These are phyloP conservation scores for Gracilaria domingensis DNA, from an alignment of 23 red algal species.

Conservation along the genomic window DNA sequence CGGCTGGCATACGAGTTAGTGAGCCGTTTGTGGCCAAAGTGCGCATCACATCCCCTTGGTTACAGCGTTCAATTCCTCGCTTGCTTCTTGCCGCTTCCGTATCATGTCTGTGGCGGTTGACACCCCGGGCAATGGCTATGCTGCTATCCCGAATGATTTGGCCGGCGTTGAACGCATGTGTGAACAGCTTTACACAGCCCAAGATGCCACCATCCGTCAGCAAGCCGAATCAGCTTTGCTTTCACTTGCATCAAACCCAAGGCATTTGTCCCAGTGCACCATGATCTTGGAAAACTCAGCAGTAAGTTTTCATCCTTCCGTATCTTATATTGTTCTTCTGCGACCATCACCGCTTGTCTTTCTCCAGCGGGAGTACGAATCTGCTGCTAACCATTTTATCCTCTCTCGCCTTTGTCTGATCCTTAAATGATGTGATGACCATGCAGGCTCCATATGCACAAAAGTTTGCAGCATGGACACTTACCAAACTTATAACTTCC, in stretches of 20 bases:
- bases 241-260: constrained; percentile 59
- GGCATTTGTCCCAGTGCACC: constrained; percentile 68
- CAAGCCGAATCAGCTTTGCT: constrained; percentile 74
- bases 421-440: not conserved
- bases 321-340: too few relatives aligned
- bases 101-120: constrained; percentile 31
- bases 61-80: not conserved
- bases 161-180: constrained; percentile 74
- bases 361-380: not conserved
- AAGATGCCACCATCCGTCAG: constrained; percentile 66
- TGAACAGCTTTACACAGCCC: constrained; percentile 80
- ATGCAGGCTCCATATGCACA: constrained; percentile 72
- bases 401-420: not conserved
- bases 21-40: not conserved
- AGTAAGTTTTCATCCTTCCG: constrained; percentile 26
- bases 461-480: constrained; percentile 74
- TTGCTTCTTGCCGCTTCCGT: not conserved
- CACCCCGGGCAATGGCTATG: constrained; percentile 54
- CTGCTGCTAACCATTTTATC: not conserved
- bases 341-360: not conserved
- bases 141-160: constrained; percentile 70
- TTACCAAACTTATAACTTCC: constrained; percentile 75
- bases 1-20: not conserved
- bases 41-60: not conserved
- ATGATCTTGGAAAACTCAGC: constrained; percentile 83